A percentile compares a stretch with the other conserved stretches of the same genome.
Conservation (phyloP, 805 yeast genomes). For the Candida sonorensis region DNA sequence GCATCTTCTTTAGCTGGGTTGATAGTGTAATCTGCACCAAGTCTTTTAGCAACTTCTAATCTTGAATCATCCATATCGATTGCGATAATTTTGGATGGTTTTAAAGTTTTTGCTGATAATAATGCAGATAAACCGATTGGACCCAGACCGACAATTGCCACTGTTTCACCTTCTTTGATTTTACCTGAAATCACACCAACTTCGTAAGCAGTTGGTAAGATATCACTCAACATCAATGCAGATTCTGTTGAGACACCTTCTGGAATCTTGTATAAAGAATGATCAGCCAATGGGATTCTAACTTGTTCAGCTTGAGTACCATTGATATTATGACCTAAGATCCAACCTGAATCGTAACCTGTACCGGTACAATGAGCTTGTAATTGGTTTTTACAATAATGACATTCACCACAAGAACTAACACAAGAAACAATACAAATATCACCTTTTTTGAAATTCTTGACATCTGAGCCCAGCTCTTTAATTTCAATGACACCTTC, state of each 20-base stretch:
- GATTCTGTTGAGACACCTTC: conserved; percentile 33
- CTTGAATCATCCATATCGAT: conserved; percentile 56
- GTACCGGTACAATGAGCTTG: conserved; percentile 52
- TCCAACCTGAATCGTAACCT: conserved; percentile 40
- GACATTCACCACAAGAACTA: conserved; percentile 54
- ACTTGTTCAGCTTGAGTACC: conserved; percentile 64
- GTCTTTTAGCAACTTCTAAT: conserved; percentile 46
- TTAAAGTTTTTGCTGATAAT: conserved; percentile 43
- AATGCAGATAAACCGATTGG: conserved; percentile 64
- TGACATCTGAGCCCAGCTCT: conserved; percentile 42
- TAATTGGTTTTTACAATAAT: conserved; percentile 45
- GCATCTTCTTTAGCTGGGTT: conserved; percentile 43
- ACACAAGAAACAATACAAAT: conserved; percentile 59
- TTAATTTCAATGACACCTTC: conserved; percentile 53
- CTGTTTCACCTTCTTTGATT: conserved; percentile 47
- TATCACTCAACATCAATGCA: conserved; percentile 55
- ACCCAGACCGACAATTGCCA: conserved; percentile 62
- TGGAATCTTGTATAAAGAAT: conserved; percentile 31
- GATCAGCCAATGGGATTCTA: conserved; percentile 45
- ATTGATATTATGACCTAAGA: conserved; percentile 49
- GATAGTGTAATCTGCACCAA: conserved; percentile 54
- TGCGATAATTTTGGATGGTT: conserved; percentile 50
- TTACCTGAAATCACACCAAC: conserved; percentile 56
- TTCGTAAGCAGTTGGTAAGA: conserved; percentile 62
- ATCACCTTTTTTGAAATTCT: conserved; percentile 47